phyloP scores from a whole-genome alignment of 257 asterid genomes.

The Ehretia macrophylla region DNA sequence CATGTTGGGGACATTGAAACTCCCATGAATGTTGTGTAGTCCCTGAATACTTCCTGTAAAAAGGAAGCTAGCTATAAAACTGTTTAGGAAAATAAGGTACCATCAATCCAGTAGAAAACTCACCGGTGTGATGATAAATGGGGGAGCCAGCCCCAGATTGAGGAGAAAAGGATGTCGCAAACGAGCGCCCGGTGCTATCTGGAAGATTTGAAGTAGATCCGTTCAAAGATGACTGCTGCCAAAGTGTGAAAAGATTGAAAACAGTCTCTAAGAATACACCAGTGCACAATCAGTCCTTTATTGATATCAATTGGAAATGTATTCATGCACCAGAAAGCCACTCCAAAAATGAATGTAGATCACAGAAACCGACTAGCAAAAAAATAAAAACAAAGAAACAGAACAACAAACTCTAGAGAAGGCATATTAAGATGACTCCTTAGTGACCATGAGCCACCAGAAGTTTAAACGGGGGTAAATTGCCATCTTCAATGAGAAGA shows the following conservation, averaged over 20 bases:
- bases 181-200: conserved; percentile 80
- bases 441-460: no score
- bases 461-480: no score
- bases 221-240: conserved; percentile 73
- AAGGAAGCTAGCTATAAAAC: conserved; percentile 19
- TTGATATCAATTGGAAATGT: conserved; percentile 3
- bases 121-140: conserved; percentile 77
- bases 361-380: no score
- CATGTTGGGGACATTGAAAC: conserved; percentile 77
- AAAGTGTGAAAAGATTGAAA: conserved; percentile 8
- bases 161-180: conserved; percentile 77
- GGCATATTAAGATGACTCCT: no score
- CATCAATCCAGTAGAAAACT: conserved; percentile 30
- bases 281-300: background rate
- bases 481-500: no score
- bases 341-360: no score
- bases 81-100: conserved; percentile 4
- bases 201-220: conserved; percentile 88
- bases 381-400: no score
- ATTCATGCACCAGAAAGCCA: background rate
- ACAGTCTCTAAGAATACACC: background rate
- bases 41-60: conserved; percentile 87
- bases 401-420: no score
- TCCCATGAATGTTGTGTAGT: conserved; percentile 83
- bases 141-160: conserved; percentile 95